Conservation (phyloP, 1,284 basidiomycete genomes). For the Blastosporella zonata region DNA sequence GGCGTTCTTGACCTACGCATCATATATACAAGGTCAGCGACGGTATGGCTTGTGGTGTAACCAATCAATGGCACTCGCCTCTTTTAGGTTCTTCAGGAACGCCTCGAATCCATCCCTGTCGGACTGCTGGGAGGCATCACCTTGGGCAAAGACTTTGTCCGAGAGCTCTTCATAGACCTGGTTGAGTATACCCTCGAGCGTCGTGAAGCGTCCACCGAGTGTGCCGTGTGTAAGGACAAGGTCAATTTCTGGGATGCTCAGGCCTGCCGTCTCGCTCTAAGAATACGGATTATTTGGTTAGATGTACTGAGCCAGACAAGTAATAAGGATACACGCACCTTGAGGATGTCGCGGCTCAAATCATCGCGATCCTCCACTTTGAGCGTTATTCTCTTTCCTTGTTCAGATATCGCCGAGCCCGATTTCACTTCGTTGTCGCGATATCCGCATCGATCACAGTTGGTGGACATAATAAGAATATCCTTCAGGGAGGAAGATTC, state of each 20-base stretch:
- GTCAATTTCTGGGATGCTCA: slow-evolving; percentile 94
- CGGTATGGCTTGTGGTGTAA: background rate
- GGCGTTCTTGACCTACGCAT: slow-evolving; percentile 67
- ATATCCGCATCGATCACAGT: slow-evolving; percentile 94
- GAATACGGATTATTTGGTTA: background rate
- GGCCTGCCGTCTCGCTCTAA: slow-evolving; percentile 89
- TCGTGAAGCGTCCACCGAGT: slow-evolving; percentile 97
- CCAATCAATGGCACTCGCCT: slow-evolving; percentile 32
- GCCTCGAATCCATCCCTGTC: slow-evolving; percentile 61
- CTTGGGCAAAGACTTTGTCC: slow-evolving; percentile 82
- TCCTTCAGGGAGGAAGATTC: slow-evolving; percentile 55
- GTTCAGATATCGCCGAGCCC: slow-evolving; percentile 81
- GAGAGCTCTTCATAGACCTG: slow-evolving; percentile 96
- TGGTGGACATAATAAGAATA: slow-evolving; percentile 97
- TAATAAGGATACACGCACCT: slow-evolving; percentile 45
- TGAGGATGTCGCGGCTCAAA: slow-evolving; percentile 91
- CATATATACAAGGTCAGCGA: background rate
- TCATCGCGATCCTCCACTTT: slow-evolving; percentile 94
- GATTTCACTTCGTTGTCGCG: slow-evolving; percentile 98
- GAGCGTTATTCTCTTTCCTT: slow-evolving; percentile 86
- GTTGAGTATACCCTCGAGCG: slow-evolving; percentile 91
- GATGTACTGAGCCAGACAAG: background rate
- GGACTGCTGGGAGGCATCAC: slow-evolving; percentile 58
- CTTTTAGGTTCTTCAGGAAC: slow-evolving; percentile 82
- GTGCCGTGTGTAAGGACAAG: slow-evolving; percentile 91